A percentile compares a stretch with the other conserved stretches of the same genome.
These are phyloP conservation scores for Mucuna pruriens DNA, from an alignment of 306 rosid genomes.

Conservation along the genomic window DNA sequence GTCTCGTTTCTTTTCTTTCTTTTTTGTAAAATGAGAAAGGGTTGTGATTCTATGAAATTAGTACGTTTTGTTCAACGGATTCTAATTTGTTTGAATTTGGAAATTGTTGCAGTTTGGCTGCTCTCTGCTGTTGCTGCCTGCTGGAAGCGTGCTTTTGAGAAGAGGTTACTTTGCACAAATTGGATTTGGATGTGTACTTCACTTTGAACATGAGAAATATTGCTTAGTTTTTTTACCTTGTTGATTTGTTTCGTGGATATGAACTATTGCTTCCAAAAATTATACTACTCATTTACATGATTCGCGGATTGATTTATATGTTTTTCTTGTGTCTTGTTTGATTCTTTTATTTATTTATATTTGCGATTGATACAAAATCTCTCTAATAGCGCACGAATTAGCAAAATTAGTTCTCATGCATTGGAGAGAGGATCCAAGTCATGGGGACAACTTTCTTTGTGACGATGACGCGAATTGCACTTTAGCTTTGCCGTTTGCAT, in stretches of 20 bases:
- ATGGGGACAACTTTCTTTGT: background rate
- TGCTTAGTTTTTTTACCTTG: constrained; percentile 26
- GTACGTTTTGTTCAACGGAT: background rate
- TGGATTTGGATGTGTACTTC: constrained; percentile 36
- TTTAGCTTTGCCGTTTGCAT: background rate
- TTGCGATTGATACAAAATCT: background rate
- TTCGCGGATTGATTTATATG: background rate
- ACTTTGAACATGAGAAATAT: background rate
- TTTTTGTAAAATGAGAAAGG: no score
- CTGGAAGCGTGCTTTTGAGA: constrained; percentile 89
- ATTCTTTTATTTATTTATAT: background rate
- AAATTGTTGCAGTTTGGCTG: constrained; percentile 81
- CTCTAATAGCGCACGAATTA: background rate
- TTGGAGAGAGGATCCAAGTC: background rate
- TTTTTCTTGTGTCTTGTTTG: background rate
- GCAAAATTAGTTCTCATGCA: background rate
- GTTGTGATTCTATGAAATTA: no score
- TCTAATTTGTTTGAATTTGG: constrained; percentile 13
- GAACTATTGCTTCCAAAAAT: constrained; percentile 11
- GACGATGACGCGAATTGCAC: background rate
- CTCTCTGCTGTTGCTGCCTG: constrained; percentile 93
- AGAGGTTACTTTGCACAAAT: constrained; percentile 18
- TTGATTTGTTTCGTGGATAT: constrained; percentile 15
- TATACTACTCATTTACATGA: background rate
- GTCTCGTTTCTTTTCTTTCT: no score